A percentile compares a stretch with the other conserved stretches of the same genome.
phyloP scores from a whole-genome alignment of 805 yeast genomes.

The Candida silvicultrix region DNA sequence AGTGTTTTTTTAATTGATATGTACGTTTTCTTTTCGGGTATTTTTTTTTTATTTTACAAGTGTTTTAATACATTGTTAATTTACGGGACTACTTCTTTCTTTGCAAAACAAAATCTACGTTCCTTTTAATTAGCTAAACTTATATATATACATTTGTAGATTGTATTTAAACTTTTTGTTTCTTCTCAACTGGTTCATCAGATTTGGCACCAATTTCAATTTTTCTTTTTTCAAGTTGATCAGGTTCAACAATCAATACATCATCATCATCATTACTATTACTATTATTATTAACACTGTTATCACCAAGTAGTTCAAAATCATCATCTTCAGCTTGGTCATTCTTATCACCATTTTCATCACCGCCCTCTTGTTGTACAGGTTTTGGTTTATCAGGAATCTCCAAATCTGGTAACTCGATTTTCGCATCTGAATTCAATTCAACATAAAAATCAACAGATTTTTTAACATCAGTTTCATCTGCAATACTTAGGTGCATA shows the following conservation, averaged over 20 bases:
- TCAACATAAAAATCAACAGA: conserved; percentile 56
- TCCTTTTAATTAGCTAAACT: too few species aligned
- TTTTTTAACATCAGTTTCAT: conserved; percentile 67
- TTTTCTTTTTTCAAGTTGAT: conserved; percentile 13
- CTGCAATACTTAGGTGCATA: conserved; percentile 63
- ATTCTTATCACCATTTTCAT: too few species aligned
- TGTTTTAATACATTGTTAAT: too few species aligned
- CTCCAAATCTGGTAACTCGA: conserved; percentile 27
- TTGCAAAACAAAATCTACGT: too few species aligned
- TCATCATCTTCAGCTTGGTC: conserved; percentile 15
- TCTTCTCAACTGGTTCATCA: conserved; percentile 6
- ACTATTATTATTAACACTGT: too few species aligned
- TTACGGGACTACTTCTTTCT: too few species aligned
- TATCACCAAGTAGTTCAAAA: conserved; percentile 10
- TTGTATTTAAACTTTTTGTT: conserved; percentile 5
- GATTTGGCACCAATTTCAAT: conserved; percentile 3
- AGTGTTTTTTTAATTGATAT: too few species aligned
- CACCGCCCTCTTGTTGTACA: conserved; percentile 16
- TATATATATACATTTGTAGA: too few species aligned
- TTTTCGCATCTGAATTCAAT: conserved; percentile 13
- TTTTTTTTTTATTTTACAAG: too few species aligned
- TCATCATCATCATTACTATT: conserved; percentile 16
- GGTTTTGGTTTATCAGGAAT: conserved; percentile 23
- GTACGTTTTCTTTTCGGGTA: too few species aligned
- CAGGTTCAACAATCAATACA: conserved; percentile 11